These are phyloP conservation scores for Suhomyces guaymorum DNA, from an alignment of 1,139 yeast species.

Conservation along the genomic window DNA sequence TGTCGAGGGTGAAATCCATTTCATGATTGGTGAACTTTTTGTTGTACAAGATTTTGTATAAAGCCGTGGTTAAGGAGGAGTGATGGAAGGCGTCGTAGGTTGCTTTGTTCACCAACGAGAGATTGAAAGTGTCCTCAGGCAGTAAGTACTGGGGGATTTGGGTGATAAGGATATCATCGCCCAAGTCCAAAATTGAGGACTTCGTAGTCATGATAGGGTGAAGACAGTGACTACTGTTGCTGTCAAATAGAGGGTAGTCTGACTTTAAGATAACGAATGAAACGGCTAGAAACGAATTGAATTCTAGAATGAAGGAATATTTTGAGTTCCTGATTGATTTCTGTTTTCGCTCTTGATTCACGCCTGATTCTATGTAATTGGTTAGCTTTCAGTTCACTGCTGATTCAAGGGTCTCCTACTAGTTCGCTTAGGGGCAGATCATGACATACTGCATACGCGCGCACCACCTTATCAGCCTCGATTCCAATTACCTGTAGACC, in stretches of 20 bases:
- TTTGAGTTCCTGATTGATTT: no score
- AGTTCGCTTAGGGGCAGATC: no score
- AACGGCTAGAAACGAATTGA: background rate
- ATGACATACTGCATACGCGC: constrained; percentile 1
- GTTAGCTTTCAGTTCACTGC: no score
- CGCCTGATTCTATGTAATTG: no score
- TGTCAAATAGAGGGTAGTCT: no score
- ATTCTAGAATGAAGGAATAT: background rate
- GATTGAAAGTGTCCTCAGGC: constrained; percentile 46
- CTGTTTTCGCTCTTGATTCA: no score
- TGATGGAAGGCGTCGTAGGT: constrained; percentile 25
- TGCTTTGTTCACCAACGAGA: constrained; percentile 47
- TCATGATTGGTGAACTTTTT: constrained; percentile 50
- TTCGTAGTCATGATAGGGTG: constrained; percentile 2
- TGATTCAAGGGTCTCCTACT: no score
- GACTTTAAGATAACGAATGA: no score
- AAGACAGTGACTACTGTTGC: background rate
- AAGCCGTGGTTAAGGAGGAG: constrained; percentile 33
- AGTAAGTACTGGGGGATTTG: constrained; percentile 40
- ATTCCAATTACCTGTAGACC: background rate
- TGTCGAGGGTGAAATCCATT: constrained; percentile 16
- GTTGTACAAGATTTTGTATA: constrained; percentile 50
- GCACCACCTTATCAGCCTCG: constrained; percentile 1
- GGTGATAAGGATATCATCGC: constrained; percentile 48
- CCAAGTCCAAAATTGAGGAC: constrained; percentile 27